phyloP scores from a whole-genome alignment of 2,329 filamentous ascomycete species.

The Curvularia eragrostidis region DNA sequence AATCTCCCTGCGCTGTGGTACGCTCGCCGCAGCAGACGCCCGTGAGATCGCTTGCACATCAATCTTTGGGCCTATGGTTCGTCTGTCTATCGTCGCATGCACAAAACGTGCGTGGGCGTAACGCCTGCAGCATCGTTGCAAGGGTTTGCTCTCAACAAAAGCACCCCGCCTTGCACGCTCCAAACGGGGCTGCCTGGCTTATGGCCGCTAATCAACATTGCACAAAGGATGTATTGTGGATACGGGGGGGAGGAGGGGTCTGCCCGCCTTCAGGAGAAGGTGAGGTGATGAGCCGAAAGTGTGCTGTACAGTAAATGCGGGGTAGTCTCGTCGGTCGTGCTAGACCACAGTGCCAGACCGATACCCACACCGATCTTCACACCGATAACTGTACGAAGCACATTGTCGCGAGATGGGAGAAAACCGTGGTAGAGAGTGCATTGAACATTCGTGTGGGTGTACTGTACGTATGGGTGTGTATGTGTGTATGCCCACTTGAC shows the following conservation, averaged over 20 bases:
- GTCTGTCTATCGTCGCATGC: slow-evolving; percentile 7
- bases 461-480: too few species aligned
- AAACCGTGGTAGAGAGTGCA: not conserved
- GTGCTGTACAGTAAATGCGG: slow-evolving; percentile 5
- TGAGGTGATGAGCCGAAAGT: not conserved
- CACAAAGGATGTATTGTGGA: slow-evolving; percentile 2
- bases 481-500: not conserved
- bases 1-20: slow-evolving; percentile 6
- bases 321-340: not conserved
- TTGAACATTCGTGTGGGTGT: not conserved
- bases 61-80: slow-evolving; percentile 3
- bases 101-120: slow-evolving; percentile 28
- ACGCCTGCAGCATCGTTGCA: slow-evolving; percentile 29
- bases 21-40: not conserved
- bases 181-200: slow-evolving; percentile 9
- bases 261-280: not conserved
- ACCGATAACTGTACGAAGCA: not conserved
- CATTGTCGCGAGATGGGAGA: not conserved
- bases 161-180: slow-evolving; percentile 15
- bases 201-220: not conserved
- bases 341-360: not conserved
- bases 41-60: slow-evolving; percentile 6
- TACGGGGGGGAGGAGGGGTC: not conserved
- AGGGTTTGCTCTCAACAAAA: slow-evolving; percentile 30
- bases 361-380: slow-evolving; percentile 3